Conservation (phyloP, 768 basidiomycete species). For the Trametes sanguinea region DNA sequence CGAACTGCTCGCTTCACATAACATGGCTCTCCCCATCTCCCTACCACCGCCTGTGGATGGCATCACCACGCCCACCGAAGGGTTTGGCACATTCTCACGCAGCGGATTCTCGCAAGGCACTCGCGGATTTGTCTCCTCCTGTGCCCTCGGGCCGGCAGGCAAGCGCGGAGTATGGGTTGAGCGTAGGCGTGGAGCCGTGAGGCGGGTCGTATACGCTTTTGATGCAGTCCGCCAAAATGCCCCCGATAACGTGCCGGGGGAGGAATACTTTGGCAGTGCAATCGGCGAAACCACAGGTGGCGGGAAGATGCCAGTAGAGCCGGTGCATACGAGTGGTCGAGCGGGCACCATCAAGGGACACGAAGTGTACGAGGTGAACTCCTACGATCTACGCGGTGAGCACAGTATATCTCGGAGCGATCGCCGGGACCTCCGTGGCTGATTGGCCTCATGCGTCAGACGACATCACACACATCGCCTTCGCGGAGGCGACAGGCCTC, state of each 20-base stretch:
- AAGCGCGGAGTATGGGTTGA: constrained; percentile 60
- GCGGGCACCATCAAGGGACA: constrained; percentile 23
- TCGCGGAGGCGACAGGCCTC: constrained; percentile 34
- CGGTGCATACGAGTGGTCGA: background rate
- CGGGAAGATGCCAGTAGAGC: background rate
- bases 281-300: no score
- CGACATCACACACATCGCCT: constrained; percentile 35
- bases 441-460: constrained; percentile 20
- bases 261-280: no score
- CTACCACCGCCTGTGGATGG: constrained; percentile 41
- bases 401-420: background rate
- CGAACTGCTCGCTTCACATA: constrained; percentile 44
- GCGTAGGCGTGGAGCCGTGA: constrained; percentile 43
- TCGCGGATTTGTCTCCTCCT: constrained; percentile 53
- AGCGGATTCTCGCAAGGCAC: constrained; percentile 27
- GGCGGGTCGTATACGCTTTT: constrained; percentile 50
- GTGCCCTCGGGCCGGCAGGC: constrained; percentile 49
- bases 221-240: constrained; percentile 1
- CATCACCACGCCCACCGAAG: constrained; percentile 35
- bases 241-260: background rate
- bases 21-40: constrained; percentile 36
- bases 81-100: constrained; percentile 19
- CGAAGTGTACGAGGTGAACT: constrained; percentile 32
- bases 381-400: constrained; percentile 35
- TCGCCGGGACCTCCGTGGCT: background rate